A percentile compares a stretch with the other conserved stretches of the same genome.
Conservation (phyloP, 2,329 filamentous ascomycete species). For the Aspergillus nomiae region DNA sequence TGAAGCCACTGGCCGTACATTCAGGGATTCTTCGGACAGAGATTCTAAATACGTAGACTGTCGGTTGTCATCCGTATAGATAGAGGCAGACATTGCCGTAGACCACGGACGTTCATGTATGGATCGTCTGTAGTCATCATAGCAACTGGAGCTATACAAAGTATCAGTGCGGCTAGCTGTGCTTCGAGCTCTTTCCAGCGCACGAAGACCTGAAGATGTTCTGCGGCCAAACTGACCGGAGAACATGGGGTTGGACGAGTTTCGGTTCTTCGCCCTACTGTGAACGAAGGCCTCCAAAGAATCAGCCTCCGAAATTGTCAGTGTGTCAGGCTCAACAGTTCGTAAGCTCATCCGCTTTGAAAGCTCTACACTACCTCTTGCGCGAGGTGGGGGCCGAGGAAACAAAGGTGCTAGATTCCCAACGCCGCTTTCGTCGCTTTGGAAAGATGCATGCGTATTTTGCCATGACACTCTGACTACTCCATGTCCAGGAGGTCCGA, state of each 20-base stretch:
- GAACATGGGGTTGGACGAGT: constrained; percentile 42
- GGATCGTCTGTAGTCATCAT: constrained; percentile 34
- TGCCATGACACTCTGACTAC: constrained; percentile 41
- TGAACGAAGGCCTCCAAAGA: constrained; percentile 44
- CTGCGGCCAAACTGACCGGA: constrained; percentile 37
- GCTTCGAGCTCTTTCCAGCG: constrained; percentile 38
- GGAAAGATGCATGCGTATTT: constrained; percentile 35
- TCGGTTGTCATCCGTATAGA: constrained; percentile 38
- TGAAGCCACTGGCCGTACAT: constrained; percentile 22
- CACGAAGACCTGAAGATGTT: constrained; percentile 35
- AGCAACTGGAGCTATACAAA: constrained; percentile 33
- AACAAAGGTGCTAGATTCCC: constrained; percentile 40
- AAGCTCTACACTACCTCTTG: constrained; percentile 30
- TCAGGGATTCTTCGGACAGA: constrained; percentile 28
- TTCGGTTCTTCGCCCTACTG: constrained; percentile 39
- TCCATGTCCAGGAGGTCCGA: constrained; percentile 39
- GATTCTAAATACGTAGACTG: constrained; percentile 33
- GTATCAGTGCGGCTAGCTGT: constrained; percentile 39
- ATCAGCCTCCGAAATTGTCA: constrained; percentile 37
- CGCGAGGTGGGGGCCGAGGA: constrained; percentile 35
- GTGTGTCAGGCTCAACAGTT: constrained; percentile 32
- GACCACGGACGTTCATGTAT: constrained; percentile 36
- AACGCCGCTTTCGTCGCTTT: constrained; percentile 38
- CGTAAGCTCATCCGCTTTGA: constrained; percentile 34
- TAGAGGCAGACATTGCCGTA: constrained; percentile 35